A percentile compares a stretch with the other conserved stretches of the same genome.
These are phyloP conservation scores for Ramaria rubella DNA, from an alignment of 768 basidiomycete species.

Conservation along the genomic window DNA sequence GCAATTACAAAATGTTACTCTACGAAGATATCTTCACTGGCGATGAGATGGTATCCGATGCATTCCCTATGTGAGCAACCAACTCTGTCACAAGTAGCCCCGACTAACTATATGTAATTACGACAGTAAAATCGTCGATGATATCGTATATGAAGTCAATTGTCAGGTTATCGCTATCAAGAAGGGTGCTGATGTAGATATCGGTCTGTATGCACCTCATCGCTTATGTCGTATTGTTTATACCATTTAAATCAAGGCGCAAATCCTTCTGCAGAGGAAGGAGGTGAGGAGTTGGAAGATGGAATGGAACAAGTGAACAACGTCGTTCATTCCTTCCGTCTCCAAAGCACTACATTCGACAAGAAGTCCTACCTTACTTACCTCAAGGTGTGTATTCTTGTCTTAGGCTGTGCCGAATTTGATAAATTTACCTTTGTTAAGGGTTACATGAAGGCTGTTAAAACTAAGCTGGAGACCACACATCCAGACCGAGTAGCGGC, in stretches of 20 bases:
- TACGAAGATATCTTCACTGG: slow-evolving; percentile 64
- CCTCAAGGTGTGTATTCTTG: slow-evolving; percentile 56
- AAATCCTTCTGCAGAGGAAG: slow-evolving; percentile 89
- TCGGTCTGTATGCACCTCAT: slow-evolving; percentile 48
- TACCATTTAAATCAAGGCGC: slow-evolving; percentile 49
- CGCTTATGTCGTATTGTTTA: neutral
- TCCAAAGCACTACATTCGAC: slow-evolving; percentile 75
- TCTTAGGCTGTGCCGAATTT: slow-evolving; percentile 1
- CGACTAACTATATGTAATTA: slow-evolving; percentile 9
- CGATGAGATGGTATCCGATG: slow-evolving; percentile 94
- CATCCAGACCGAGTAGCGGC: slow-evolving; percentile 55
- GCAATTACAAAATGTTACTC: slow-evolving; percentile 53
- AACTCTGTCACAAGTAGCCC: neutral
- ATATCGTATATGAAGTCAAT: slow-evolving; percentile 82
- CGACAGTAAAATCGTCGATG: slow-evolving; percentile 66
- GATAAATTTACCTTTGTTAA: slow-evolving; percentile 24
- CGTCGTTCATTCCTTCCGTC: slow-evolving; percentile 85
- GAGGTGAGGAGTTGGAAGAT: slow-evolving; percentile 73
- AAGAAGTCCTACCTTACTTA: slow-evolving; percentile 81
- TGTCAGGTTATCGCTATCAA: slow-evolving; percentile 66
- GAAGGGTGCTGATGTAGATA: slow-evolving; percentile 76
- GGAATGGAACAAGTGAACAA: slow-evolving; percentile 80
- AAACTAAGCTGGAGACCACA: slow-evolving; percentile 48
- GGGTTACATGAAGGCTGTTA: slow-evolving; percentile 93
- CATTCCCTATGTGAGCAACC: slow-evolving; percentile 68